These are phyloP conservation scores for Paxillus involutus DNA, from an alignment of 768 basidiomycete genomes.

Conservation along the genomic window DNA sequence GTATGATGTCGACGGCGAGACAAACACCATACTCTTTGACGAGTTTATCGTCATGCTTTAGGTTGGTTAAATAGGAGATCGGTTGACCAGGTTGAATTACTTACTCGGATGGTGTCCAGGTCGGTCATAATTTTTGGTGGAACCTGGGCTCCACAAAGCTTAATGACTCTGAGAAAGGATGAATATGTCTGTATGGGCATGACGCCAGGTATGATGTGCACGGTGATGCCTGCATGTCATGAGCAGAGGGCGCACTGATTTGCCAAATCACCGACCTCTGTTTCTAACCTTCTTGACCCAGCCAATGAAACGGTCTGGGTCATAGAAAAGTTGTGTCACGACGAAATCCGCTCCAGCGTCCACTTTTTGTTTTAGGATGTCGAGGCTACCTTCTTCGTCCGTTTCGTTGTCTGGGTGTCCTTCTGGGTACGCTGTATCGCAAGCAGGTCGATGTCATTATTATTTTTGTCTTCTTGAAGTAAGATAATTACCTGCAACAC, in stretches of 20 bases:
- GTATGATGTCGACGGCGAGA: slow-evolving; percentile 81
- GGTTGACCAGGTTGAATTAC: slow-evolving; percentile 16
- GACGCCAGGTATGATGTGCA: slow-evolving; percentile 92
- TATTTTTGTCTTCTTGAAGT: neutral
- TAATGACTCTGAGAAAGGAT: slow-evolving; percentile 89
- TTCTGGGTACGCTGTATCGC: slow-evolving; percentile 78
- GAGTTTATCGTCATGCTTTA: slow-evolving; percentile 88
- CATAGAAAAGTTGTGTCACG: slow-evolving; percentile 96
- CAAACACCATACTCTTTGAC: slow-evolving; percentile 95
- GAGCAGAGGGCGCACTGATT: neutral
- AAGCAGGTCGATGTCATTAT: neutral
- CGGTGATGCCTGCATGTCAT: slow-evolving; percentile 66
- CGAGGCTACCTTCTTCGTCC: slow-evolving; percentile 63
- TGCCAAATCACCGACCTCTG: slow-evolving; percentile 50
- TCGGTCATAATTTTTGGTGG: slow-evolving; percentile 64
- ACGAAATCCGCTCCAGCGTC: slow-evolving; percentile 96
- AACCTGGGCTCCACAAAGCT: slow-evolving; percentile 80
- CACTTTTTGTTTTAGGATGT: slow-evolving; percentile 79
- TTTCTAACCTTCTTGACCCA: slow-evolving; percentile 77
- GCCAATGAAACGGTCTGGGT: slow-evolving; percentile 78
- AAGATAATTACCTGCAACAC: slow-evolving; percentile 74
- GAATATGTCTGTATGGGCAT: slow-evolving; percentile 98
- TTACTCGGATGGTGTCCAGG: slow-evolving; percentile 75
- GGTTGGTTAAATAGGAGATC: neutral
- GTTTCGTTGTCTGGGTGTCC: slow-evolving; percentile 67